These are phyloP conservation scores for Xylariaceae sp. DNA, from an alignment of 2,329 filamentous ascomycete species.

Conservation along the genomic window DNA sequence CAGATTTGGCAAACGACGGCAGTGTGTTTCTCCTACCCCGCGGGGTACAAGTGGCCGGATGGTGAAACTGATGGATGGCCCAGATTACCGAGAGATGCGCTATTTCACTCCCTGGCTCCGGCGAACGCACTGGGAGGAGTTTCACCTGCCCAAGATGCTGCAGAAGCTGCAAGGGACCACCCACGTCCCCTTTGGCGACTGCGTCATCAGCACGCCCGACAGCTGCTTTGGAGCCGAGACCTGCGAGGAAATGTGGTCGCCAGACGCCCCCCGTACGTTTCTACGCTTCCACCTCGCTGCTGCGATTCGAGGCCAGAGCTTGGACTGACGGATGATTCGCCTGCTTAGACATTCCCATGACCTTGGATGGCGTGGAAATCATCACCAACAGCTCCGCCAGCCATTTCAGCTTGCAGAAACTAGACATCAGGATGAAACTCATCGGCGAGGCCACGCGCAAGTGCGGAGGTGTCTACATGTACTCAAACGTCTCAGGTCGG, in stretches of 20 bases:
- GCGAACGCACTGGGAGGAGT: conserved; percentile 55
- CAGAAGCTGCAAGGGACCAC: conserved; percentile 42
- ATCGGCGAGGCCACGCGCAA: conserved; percentile 59
- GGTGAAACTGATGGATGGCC: no score
- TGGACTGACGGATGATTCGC: background rate
- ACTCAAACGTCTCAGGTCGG: conserved; percentile 44
- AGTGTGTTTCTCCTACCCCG: background rate
- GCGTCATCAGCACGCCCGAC: conserved; percentile 53
- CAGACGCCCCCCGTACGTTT: conserved; percentile 31
- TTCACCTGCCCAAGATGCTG: conserved; percentile 56
- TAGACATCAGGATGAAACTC: conserved; percentile 56
- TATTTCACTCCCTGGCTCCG: conserved; percentile 61
- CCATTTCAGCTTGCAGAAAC: conserved; percentile 58
- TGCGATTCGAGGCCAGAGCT: background rate
- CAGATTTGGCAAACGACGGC: conserved; percentile 60
- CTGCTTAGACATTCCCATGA: background rate
- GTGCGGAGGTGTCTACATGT: conserved; percentile 41
- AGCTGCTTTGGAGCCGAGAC: conserved; percentile 53
- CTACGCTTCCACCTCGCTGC: conserved; percentile 13
- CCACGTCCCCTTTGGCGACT: conserved; percentile 62
- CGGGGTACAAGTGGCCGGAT: no score
- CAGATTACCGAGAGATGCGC: conserved; percentile 47
- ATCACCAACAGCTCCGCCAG: conserved; percentile 60
- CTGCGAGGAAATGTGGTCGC: conserved; percentile 64
- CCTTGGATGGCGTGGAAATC: conserved; percentile 2